Conservation (phyloP, 2,329 filamentous ascomycete genomes). For the Trichoderma simmonsii region DNA sequence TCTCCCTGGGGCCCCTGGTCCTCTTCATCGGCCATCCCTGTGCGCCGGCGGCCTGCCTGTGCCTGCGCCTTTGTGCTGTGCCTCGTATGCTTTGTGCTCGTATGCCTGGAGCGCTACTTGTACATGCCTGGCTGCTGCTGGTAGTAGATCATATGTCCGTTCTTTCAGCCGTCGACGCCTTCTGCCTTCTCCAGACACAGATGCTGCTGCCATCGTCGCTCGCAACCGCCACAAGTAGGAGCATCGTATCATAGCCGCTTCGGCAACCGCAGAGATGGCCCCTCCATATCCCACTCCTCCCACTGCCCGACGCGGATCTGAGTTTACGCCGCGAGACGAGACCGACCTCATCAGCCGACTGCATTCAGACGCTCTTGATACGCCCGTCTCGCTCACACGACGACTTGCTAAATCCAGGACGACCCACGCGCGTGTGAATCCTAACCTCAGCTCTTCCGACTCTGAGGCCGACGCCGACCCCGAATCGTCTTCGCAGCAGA, state of each 20-base stretch:
- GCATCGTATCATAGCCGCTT: conserved; percentile 18
- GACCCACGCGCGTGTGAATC: conserved; percentile 23
- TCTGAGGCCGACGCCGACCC: conserved; percentile 31
- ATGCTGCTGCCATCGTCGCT: conserved; percentile 12
- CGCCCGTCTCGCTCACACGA: conserved; percentile 29
- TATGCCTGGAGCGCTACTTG: conserved; percentile 8
- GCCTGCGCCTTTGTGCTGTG: neutral
- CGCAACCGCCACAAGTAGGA: conserved; percentile 13
- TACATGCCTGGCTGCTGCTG: neutral
- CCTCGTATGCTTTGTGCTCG: neutral
- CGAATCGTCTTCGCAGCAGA: conserved; percentile 27
- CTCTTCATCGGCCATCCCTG: conserved; percentile 8
- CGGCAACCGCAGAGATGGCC: conserved; percentile 31
- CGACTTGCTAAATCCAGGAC: conserved; percentile 30
- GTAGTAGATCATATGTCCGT: neutral
- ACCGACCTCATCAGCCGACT: conserved; percentile 37
- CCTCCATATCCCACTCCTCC: conserved; percentile 27
- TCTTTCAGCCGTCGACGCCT: neutral
- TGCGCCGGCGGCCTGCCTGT: conserved; percentile 1
- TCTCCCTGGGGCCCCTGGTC: conserved; percentile 15
- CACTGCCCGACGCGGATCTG: conserved; percentile 27
- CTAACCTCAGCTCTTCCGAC: conserved; percentile 46
- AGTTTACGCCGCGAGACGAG: conserved; percentile 25
- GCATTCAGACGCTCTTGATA: conserved; percentile 36
- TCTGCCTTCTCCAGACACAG: conserved; percentile 4